Evolutionary conservation across 1,284 basidiomycete genomes (phyloP).

Genomic region (Coriolopsis trogii): DNA sequence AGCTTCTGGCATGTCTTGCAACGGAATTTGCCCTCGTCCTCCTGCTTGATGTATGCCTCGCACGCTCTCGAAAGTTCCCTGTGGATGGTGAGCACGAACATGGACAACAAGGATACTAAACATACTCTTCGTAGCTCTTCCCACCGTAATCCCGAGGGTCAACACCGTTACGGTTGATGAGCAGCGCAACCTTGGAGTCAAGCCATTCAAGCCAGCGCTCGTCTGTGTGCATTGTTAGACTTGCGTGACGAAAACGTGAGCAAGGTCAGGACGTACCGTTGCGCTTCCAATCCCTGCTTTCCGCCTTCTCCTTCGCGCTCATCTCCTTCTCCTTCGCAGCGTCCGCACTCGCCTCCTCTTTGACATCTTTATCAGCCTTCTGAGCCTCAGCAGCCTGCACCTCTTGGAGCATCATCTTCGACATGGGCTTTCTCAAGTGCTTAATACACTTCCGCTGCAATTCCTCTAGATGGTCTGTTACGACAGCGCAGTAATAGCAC

Average conservation of each 20-base stretch:
- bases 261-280: constrained; percentile 52
- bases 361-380: constrained; percentile 42
- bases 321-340: constrained; percentile 34
- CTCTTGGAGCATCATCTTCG: constrained; percentile 60
- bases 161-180: constrained; percentile 75
- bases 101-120: constrained; percentile 20
- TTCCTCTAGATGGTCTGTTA: constrained; percentile 91
- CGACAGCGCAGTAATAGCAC: constrained; percentile 95
- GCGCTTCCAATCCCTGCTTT: constrained; percentile 65
- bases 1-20: constrained; percentile 95
- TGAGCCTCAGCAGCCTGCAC: constrained; percentile 49
- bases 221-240: constrained; percentile 46
- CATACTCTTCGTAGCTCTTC: constrained; percentile 87
- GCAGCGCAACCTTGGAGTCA: constrained; percentile 79
- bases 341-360: constrained; percentile 44
- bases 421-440: constrained; percentile 80
- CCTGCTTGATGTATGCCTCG: constrained; percentile 85
- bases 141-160: constrained; percentile 88
- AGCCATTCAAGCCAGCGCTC: constrained; percentile 88
- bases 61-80: constrained; percentile 83
- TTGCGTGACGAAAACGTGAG: background rate
- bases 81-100: constrained; percentile 16
- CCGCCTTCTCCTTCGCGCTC: constrained; percentile 42
- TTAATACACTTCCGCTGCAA: constrained; percentile 91
- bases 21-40: constrained; percentile 93